Evolutionary conservation across 1,284 basidiomycete genomes (phyloP).

Genomic region (Apiotrichum domesticum): DNA sequence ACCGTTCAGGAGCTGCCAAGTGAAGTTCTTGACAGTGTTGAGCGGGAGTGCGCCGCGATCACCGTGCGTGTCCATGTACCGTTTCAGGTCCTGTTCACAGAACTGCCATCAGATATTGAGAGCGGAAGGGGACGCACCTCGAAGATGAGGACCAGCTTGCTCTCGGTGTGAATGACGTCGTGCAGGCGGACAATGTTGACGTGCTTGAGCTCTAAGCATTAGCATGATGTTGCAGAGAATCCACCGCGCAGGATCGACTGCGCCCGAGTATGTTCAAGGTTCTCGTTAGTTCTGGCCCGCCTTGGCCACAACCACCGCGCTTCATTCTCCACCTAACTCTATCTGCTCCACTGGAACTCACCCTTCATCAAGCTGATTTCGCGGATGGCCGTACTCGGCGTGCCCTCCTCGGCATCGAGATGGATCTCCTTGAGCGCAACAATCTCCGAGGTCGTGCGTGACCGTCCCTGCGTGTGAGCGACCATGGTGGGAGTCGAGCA

Average conservation of each 20-base stretch:
- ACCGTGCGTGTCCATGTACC: conserved; percentile 87
- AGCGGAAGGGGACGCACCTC: conserved; percentile 55
- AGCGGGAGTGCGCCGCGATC: conserved; percentile 58
- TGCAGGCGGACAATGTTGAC: conserved; percentile 91
- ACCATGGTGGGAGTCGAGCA: not conserved
- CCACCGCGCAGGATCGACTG: too few relatives aligned
- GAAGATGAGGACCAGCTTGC: conserved; percentile 94
- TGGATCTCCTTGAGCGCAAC: conserved; percentile 98
- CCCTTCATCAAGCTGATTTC: conserved; percentile 92
- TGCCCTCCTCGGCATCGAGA: conserved; percentile 95
- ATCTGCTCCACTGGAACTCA: conserved; percentile 15
- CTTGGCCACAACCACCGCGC: too few relatives aligned
- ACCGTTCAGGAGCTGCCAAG: conserved; percentile 52
- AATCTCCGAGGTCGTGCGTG: conserved; percentile 60
- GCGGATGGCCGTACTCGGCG: conserved; percentile 93
- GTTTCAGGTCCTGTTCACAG: conserved; percentile 68
- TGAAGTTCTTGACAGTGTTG: conserved; percentile 69
- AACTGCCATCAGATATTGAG: conserved; percentile 22
- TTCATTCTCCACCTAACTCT: too few relatives aligned
- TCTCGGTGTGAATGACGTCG: conserved; percentile 95
- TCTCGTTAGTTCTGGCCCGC: too few relatives aligned
- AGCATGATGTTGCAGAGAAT: too few relatives aligned
- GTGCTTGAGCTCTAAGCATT: conserved; percentile 69
- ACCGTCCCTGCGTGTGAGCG: conserved; percentile 52
- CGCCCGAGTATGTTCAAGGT: too few relatives aligned